phyloP scores from a whole-genome alignment of 768 basidiomycete genomes.

The Lentinula boryana region DNA sequence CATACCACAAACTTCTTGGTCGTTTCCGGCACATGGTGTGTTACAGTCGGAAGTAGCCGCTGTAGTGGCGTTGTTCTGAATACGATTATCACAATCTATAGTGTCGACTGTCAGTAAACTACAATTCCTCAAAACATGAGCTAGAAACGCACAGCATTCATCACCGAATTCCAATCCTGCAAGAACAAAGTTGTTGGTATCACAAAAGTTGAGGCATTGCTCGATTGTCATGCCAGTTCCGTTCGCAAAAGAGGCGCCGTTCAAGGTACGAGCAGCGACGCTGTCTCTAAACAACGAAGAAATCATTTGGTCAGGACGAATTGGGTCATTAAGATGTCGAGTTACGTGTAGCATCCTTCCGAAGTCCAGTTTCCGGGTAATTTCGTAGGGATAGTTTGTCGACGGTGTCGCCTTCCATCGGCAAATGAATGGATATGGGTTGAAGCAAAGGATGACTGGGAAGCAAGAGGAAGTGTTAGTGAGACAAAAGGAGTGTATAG shows the following conservation, averaged over 20 bases:
- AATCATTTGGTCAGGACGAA: neutral
- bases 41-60: slow-evolving; percentile 50
- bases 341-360: slow-evolving; percentile 58
- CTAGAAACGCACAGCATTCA: slow-evolving; percentile 49
- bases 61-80: slow-evolving; percentile 39
- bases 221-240: slow-evolving; percentile 56
- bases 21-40: slow-evolving; percentile 54
- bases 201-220: slow-evolving; percentile 42
- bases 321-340: neutral
- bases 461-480: neutral
- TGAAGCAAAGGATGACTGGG: slow-evolving; percentile 20
- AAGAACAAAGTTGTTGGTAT: slow-evolving; percentile 43
- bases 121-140: neutral
- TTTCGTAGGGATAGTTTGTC: slow-evolving; percentile 31
- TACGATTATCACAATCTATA: slow-evolving; percentile 58
- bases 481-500: slow-evolving; percentile 2
- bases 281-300: slow-evolving; percentile 39
- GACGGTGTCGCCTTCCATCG: slow-evolving; percentile 20
- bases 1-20: slow-evolving; percentile 49
- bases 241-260: slow-evolving; percentile 37
- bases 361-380: slow-evolving; percentile 54
- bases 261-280: slow-evolving; percentile 51
- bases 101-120: no score
- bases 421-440: slow-evolving; percentile 19
- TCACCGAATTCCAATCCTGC: slow-evolving; percentile 64